Base-by-base conservation (phyloP, 768 basidiomycete species). In the Mycena filopes region DNA sequence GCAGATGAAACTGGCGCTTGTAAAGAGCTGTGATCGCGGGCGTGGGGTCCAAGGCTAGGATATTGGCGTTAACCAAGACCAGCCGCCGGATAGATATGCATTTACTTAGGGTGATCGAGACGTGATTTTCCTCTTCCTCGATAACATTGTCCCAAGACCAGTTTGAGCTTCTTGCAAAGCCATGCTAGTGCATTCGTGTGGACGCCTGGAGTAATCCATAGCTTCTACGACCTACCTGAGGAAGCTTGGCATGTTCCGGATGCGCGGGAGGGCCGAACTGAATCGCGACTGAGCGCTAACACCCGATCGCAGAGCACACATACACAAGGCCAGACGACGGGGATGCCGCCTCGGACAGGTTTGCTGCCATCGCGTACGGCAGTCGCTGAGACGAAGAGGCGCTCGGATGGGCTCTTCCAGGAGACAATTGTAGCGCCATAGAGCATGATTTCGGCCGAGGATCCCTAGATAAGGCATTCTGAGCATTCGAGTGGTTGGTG, bases 391-490 rank as follows among this genome's bases (percentile, higher is more conserved):
- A 74, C 97, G 95, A 41, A 78, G 72, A 1, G 84, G 80, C 71
- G 63, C 41, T 67, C 70, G 36, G 82, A 82, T 4, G 80, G 76
- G 8, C 86, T 79, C 75, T 89, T 92, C 95, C 95, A 98, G 0
- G 95, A 96, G 45, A 90, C 85, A 20, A 98, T 83, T 0, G 93
- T 94, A 0, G 95, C 95, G 8, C 96, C 96, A 71, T 92, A 97
- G 31, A 91, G 78, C 10, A 94, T 82, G 41, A 94, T 80, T 70
- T 88, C 85, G 7, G 77, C 86, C 8, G 82, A 84, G 16, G 91
- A 74, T n/a, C 91, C 92, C 91, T 94, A 65, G 43, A 59, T 33
- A 12, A 33, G 12, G 45, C 41, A 47, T 53, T 31, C 25, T 42
- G 55, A 48, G 41, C 55, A 18, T 31, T n/a, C 21, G 21, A 50